Conservation (phyloP, 257 asterid genomes). For the Solanum ossicruentum region DNA sequence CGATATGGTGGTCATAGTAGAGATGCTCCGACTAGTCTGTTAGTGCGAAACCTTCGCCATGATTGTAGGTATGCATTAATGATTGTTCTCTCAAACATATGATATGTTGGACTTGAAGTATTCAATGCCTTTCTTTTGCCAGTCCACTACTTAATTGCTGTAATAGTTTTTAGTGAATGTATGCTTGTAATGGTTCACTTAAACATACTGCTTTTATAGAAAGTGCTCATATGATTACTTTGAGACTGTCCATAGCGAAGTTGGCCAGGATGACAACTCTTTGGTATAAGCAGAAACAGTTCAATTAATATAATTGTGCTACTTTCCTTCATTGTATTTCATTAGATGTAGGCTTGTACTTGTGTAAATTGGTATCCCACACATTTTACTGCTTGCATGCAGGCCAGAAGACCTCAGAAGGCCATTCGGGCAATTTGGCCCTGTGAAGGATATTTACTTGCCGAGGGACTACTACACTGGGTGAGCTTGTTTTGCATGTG, state of each 20-base stretch:
- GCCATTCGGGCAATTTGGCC: conserved; percentile 13
- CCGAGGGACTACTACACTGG: conserved; percentile 17
- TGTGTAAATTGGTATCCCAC: background rate
- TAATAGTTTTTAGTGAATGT: background rate
- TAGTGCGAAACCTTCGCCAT: conserved; percentile 88
- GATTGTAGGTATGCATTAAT: conserved; percentile 54
- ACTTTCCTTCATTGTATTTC: background rate
- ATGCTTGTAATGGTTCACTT: background rate
- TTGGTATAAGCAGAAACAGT: background rate
- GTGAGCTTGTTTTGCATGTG: conserved; percentile 39
- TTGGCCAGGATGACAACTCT: background rate
- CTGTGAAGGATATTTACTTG: conserved; percentile 13
- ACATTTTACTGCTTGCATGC: background rate
- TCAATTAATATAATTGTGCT: background rate
- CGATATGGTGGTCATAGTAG: conserved; percentile 41
- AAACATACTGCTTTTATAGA: background rate
- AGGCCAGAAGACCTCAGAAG: conserved; percentile 15
- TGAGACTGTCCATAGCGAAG: background rate
- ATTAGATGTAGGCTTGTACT: background rate
- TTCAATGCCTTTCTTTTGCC: background rate
- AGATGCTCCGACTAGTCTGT: conserved; percentile 81
- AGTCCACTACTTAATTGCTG: too few relatives aligned
- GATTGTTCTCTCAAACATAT: background rate
- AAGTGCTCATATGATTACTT: background rate
- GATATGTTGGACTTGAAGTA: background rate